Conservation (phyloP, 768 basidiomycete genomes). For the Chalciporus sphaerocephalus region DNA sequence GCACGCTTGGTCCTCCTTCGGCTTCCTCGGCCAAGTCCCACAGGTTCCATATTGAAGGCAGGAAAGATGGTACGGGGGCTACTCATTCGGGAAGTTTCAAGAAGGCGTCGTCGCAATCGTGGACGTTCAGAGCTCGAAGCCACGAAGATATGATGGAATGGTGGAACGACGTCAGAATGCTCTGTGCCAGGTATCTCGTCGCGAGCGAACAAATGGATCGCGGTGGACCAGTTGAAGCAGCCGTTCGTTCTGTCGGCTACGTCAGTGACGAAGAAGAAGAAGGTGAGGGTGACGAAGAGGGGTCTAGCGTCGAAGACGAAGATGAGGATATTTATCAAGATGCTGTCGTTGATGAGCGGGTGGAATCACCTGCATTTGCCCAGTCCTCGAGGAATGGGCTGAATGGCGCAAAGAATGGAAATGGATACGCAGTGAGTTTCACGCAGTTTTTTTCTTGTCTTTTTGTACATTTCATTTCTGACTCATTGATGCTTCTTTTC, state of each 20-base stretch:
- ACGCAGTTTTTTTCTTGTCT: not conserved
- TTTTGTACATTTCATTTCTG: not conserved
- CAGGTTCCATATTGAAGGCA: conserved; percentile 97
- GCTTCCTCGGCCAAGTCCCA: conserved; percentile 62
- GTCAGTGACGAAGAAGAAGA: conserved; percentile 69
- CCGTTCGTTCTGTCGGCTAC: conserved; percentile 87
- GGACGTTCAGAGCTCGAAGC: conserved; percentile 84
- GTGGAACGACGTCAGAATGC: conserved; percentile 97
- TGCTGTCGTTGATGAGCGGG: conserved; percentile 37
- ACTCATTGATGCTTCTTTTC: conserved; percentile 3
- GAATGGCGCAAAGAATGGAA: conserved; percentile 46
- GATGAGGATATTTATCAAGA: conserved; percentile 47
- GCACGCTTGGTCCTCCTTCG: conserved; percentile 92
- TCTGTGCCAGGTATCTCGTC: conserved; percentile 90
- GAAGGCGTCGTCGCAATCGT: conserved; percentile 51
- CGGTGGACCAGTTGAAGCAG: conserved; percentile 87
- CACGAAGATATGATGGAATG: conserved; percentile 99
- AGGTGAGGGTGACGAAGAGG: conserved; percentile 52
- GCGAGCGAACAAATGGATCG: conserved; percentile 92
- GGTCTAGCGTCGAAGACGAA: conserved; percentile 46
- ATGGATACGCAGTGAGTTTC: conserved; percentile 60
- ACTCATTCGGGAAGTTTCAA: conserved; percentile 55
- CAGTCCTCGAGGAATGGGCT: conserved; percentile 42
- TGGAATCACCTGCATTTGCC: conserved; percentile 59
- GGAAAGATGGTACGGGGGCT: conserved; percentile 71